A percentile compares a stretch with the other conserved stretches of the same genome.
Conservation (phyloP, 768 basidiomycete species). For the Serendipita sp. region DNA sequence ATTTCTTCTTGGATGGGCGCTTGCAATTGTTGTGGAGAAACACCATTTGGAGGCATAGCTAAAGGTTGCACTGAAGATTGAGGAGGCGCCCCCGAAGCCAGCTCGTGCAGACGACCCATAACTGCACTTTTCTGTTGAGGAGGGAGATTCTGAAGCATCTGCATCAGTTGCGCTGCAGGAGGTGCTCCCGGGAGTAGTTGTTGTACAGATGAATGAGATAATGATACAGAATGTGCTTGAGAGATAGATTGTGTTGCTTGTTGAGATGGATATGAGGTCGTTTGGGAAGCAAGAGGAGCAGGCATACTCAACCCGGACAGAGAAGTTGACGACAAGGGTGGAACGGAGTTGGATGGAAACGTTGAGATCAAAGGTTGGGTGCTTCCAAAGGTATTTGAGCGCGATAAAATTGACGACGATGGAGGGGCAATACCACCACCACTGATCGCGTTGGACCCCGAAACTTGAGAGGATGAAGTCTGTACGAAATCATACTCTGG, state of each 20-base stretch:
- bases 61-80: not conserved
- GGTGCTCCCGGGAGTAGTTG: not conserved
- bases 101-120: constrained; percentile 3
- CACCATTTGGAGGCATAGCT: constrained; percentile 6
- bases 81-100: not conserved
- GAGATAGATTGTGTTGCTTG: not conserved
- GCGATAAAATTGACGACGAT: not conserved
- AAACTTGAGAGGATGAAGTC: not conserved
- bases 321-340: not conserved
- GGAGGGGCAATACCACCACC: not conserved
- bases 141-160: constrained; percentile 3
- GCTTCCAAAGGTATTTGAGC: constrained; percentile 1
- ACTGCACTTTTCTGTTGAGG: constrained; percentile 6
- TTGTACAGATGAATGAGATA: constrained; percentile 4
- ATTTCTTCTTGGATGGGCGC: constrained; percentile 61
- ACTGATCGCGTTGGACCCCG: not conserved
- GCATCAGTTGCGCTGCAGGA: not conserved
- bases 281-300: not conserved
- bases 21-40: constrained; percentile 37
- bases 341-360: not conserved
- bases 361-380: not conserved
- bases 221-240: not conserved
- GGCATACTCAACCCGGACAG: not conserved
- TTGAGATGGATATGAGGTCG: not conserved
- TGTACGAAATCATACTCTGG: not conserved